A percentile compares a stretch with the other conserved stretches of the same genome.
These are phyloP conservation scores for Fraxinus nigra DNA, from an alignment of 305 asterid species.

Conservation along the genomic window DNA sequence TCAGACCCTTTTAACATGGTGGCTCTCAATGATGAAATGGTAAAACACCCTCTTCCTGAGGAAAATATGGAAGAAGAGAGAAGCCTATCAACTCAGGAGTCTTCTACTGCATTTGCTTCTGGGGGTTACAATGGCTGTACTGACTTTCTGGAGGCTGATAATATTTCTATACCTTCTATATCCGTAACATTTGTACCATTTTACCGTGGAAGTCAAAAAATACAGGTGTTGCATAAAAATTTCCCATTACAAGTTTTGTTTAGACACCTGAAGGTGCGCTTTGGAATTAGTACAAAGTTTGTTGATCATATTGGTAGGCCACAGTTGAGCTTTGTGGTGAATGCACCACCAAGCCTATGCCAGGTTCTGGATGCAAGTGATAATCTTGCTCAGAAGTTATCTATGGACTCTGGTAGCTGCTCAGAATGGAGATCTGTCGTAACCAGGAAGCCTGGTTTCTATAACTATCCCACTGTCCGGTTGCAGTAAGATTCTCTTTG, in stretches of 20 bases:
- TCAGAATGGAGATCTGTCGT: constrained; percentile 85
- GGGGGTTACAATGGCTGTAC: constrained; percentile 30
- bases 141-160: constrained; percentile 55
- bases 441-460: constrained; percentile 62
- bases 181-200: constrained; percentile 51
- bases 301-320: constrained; percentile 70
- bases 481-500: constrained; percentile 63
- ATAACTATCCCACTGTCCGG: constrained; percentile 71
- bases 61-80: constrained; percentile 66
- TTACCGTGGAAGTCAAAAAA: constrained; percentile 59
- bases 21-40: constrained; percentile 38
- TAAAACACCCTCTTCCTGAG: constrained; percentile 36
- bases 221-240: constrained; percentile 52
- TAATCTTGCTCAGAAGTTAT: constrained; percentile 49
- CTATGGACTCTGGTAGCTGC: constrained; percentile 57
- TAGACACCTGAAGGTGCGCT: constrained; percentile 62
- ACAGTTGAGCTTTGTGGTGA: constrained; percentile 64
- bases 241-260: constrained; percentile 56
- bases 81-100: constrained; percentile 36
- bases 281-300: constrained; percentile 67
- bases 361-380: constrained; percentile 57
- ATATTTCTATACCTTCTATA: constrained; percentile 54
- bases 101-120: constrained; percentile 32
- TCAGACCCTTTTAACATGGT: constrained; percentile 51
- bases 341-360: constrained; percentile 58